phyloP scores from a whole-genome alignment of 805 yeast genomes.

The Brettanomyces nanus region DNA sequence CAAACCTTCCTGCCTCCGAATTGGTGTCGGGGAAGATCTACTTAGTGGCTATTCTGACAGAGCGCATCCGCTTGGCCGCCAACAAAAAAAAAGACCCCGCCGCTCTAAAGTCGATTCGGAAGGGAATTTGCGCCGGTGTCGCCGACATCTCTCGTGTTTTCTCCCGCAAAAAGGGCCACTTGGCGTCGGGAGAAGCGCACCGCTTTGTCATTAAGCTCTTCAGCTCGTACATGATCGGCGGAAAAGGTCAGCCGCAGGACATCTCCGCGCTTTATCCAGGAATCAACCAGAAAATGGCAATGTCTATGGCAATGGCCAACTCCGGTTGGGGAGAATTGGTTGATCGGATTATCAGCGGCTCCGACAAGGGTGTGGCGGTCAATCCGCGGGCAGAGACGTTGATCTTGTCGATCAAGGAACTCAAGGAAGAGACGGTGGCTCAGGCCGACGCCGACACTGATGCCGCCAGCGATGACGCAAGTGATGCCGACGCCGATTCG shows the following conservation, averaged over 20 bases:
- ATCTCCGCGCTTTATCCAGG: slow-evolving; percentile 18
- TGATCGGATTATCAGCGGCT: slow-evolving; percentile 69
- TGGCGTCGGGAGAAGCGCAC: slow-evolving; percentile 55
- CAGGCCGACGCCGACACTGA: slow-evolving; percentile 4
- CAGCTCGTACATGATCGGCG: slow-evolving; percentile 53
- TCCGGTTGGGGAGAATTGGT: slow-evolving; percentile 88
- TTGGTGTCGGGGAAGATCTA: slow-evolving; percentile 55
- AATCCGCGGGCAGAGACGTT: slow-evolving; percentile 74
- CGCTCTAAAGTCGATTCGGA: slow-evolving; percentile 36
- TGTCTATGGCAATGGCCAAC: slow-evolving; percentile 32
- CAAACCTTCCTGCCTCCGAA: slow-evolving; percentile 64
- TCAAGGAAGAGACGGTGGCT: slow-evolving; percentile 38
- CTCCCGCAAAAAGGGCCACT: slow-evolving; percentile 52
- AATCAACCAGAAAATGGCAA: slow-evolving; percentile 28
- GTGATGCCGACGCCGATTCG: not conserved
- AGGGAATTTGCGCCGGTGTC: slow-evolving; percentile 85
- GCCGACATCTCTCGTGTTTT: slow-evolving; percentile 77
- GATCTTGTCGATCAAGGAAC: slow-evolving; percentile 65
- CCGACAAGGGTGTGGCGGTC: slow-evolving; percentile 67
- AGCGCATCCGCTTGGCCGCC: slow-evolving; percentile 42
- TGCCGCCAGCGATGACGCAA: slow-evolving; percentile 5
- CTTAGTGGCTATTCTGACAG: slow-evolving; percentile 69
- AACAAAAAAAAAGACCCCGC: not conserved
- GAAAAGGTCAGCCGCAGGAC: slow-evolving; percentile 15
- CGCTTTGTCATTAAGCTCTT: slow-evolving; percentile 64